phyloP scores from a whole-genome alignment of 2,329 filamentous ascomycete genomes.

The Aspergillus ochraceoroseus region DNA sequence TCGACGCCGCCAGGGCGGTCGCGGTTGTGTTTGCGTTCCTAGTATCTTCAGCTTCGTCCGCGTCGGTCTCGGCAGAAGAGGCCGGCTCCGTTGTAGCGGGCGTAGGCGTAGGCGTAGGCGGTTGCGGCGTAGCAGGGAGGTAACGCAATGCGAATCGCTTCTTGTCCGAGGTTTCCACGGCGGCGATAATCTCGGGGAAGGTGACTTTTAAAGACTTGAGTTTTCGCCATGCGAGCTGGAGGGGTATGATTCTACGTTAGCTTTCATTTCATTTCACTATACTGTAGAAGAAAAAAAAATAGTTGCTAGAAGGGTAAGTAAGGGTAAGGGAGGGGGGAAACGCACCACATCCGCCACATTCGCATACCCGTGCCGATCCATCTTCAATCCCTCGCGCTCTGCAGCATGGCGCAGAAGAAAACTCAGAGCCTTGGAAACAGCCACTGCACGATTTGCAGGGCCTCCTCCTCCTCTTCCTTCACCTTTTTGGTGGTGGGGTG shows the following conservation, averaged over 20 bases:
- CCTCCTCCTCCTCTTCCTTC: slow-evolving; percentile 11
- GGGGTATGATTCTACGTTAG: slow-evolving; percentile 2
- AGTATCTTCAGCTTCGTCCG: background rate
- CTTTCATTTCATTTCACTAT: background rate
- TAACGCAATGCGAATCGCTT: slow-evolving; percentile 79
- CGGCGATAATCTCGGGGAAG: slow-evolving; percentile 64
- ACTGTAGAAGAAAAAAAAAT: background rate
- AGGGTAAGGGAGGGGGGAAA: background rate
- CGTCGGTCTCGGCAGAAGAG: too few species aligned
- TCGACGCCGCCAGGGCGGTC: slow-evolving; percentile 35
- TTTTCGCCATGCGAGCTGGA: slow-evolving; percentile 53
- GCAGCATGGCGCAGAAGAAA: slow-evolving; percentile 58
- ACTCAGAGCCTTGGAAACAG: slow-evolving; percentile 42
- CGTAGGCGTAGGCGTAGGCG: slow-evolving; percentile 11
- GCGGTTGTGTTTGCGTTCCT: slow-evolving; percentile 30
- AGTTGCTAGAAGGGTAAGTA: background rate
- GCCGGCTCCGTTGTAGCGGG: too few species aligned
- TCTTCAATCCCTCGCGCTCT: slow-evolving; percentile 54
- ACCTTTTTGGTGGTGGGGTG: slow-evolving; percentile 5
- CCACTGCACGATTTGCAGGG: slow-evolving; percentile 30
- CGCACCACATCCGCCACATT: slow-evolving; percentile 56
- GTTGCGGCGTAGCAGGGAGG: slow-evolving; percentile 31
- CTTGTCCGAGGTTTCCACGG: slow-evolving; percentile 76
- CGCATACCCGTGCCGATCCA: slow-evolving; percentile 57
- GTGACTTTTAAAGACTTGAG: slow-evolving; percentile 68